Base-by-base conservation (phyloP, 306 rosid species). In the Mucuna pruriens region DNA sequence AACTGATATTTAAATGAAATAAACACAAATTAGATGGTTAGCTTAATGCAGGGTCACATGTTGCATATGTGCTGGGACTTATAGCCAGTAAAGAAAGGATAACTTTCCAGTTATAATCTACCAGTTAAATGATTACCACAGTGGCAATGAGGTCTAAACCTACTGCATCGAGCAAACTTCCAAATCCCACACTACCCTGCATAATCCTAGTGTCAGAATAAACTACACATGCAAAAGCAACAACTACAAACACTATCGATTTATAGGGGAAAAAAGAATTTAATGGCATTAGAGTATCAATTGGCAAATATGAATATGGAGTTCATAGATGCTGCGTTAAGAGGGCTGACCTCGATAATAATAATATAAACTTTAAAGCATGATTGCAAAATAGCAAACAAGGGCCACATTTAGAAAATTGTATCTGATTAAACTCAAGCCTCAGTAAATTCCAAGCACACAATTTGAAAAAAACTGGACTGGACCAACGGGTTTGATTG, bases 1-100 rank as follows among this genome's bases (percentile, higher is more conserved):
- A 49, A 91, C 98, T 90, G 90, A 36, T 60, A 81, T 25, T 62
- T n/a, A 79, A 42, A 81, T 74, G n/a, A 83, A 61, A 62, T 7
- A 23, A 68, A 82, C 58, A 31, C 3, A 66, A 76, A 48, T 73
- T 42, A 64, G 31, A 42, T 23, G 20, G 57, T 62, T 23, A 39
- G 54, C 57, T 65, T 36, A 51, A 74, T 71, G 33, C 51, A 69
- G 38, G 71, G 38, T 57, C 38, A 62, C 39, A 39, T 23, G 34
- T 52, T 52, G 29, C 57, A 68, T 51, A 71, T 19, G 25, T 8
- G 67, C 75, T 57, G 29, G 69, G 25, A 45, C 36, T 45, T 57
- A 10, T 0, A 16, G 19, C 22, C 3, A 36, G 44, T 22, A 80
- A 60, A 33, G 39, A 76, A 46, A 46, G 46, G 38, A 55, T 10